Base-by-base conservation (phyloP, 2,329 filamentous ascomycete genomes). In the Colletotrichum noveboracense region DNA sequence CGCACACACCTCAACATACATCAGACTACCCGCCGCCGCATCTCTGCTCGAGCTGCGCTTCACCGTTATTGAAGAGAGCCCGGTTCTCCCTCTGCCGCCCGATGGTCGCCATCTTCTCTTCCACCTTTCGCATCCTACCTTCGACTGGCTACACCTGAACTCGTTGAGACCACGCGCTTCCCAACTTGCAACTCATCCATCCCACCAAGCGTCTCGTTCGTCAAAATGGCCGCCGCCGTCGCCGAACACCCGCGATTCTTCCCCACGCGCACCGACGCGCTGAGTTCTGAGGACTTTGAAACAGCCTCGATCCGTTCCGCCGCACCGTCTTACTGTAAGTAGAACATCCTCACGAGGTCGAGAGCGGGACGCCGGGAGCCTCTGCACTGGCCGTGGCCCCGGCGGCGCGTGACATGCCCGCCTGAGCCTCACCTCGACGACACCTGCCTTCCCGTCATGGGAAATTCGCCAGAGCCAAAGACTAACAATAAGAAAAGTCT, bases 261-360 rank as follows among this genome's bases (percentile, higher is more conserved):
- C 56, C 76, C 77, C 16, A 21, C 77, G 32, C 78, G 76, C 55
- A 48, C 72, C 62, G 82, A 83, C 36, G 73, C 77, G 8, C 78
- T 88, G 73, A 83, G 81, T 78, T 79, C 84, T 7, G 89, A 91
- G 75, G 92, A 94, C 81, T 91, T 93, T 74, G 93, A 94, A 79
- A 93, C 92, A 26, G 89, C 90, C 8, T 94, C 93, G 12, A 90
- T 94, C 76, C 91, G 87, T 78, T 94, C 92, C 21, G 89, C 89
- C 9, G 92, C 92, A n/a, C 93, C 93, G 55, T 94, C 93, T 12
- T 94, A 94, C 82, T 87, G 90, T 92, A 79, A 87, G 89, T 85
- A 18, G 56, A 56, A 62, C 64, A 55, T 7, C 43, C 7, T 48
- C 26, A 48, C 26, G 43, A 66, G 48, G 60, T 62, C 32, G 26